Percentiles rank a stretch among this genome's conserved stretches.
phyloP scores from a whole-genome alignment of 1,284 basidiomycete genomes.

The Leccinum solheimii region DNA sequence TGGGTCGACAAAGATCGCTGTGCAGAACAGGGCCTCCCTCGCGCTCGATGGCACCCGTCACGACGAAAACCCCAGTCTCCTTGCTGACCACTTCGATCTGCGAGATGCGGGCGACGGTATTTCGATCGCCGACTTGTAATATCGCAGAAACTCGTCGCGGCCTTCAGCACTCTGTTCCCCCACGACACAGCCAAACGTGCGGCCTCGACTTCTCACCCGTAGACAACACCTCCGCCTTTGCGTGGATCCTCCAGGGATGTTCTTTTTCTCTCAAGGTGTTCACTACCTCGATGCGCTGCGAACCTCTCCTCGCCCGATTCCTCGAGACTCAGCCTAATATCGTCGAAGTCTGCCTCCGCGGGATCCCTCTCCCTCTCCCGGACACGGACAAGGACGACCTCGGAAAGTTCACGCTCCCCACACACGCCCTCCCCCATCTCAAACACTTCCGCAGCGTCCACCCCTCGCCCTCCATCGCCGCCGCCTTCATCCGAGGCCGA shows the following conservation, averaged over 20 bases:
- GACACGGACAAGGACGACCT: conserved; percentile 22
- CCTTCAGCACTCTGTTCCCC: too few species aligned
- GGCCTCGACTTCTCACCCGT: too few species aligned
- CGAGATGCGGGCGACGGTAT: too few species aligned
- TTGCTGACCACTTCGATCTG: too few species aligned
- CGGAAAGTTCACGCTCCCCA: conserved; percentile 35
- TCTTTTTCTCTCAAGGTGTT: conserved; percentile 46
- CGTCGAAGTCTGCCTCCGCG: conserved; percentile 53
- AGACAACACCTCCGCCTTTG: too few species aligned
- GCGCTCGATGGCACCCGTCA: too few species aligned
- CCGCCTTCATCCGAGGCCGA: conserved; percentile 47
- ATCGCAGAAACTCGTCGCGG: too few species aligned
- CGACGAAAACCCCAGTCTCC: too few species aligned
- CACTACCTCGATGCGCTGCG: conserved; percentile 54
- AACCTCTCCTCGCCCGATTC: conserved; percentile 48
- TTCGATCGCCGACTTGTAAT: too few species aligned
- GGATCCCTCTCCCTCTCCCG: conserved; percentile 24
- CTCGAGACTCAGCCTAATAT: conserved; percentile 50
- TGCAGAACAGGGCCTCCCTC: too few species aligned
- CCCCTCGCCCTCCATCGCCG: conserved; percentile 46
- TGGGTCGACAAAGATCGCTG: too few species aligned
- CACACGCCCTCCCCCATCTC: conserved; percentile 48
- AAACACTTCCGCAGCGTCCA: conserved; percentile 54
- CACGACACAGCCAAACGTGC: too few species aligned
- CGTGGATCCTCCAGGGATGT: conserved; percentile 29